Base-by-base conservation (phyloP, 1,139 yeast genomes). In the Zhuliangozyma blackwelliae region DNA sequence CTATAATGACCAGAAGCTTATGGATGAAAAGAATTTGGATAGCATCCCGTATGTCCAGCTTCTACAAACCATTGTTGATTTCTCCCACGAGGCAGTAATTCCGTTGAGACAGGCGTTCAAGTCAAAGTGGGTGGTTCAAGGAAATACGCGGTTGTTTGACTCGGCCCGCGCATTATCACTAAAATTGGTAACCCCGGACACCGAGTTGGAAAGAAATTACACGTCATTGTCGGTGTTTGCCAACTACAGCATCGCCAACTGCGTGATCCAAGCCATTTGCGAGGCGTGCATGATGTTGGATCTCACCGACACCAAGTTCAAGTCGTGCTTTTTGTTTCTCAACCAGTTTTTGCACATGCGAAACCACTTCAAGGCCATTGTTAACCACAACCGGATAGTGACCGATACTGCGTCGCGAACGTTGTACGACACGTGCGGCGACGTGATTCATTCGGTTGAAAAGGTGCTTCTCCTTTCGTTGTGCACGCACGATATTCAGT, bases 401-500 rank as follows among this genome's bases (percentile, higher is more conserved):
- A 26, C 28, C 2, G 49, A 51, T 35, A 37, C 33, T 20, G 45
- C 42, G 39, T 47, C 43, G 28, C 22, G 37, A 10, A 34, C 33
- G 6, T 32, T 29, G 19, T 40, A 46, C 27, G 37, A 52, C 45
- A 40, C 45, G 11, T 40, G 62, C 40, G 39, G 45, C 3, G 52
- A 48, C 10, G 56, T 60, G 4, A 48, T 59, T 22, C 54, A 50
- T 32, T 46, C 60, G 38, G 56, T 55, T 45, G 81, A 79, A 54
- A 69, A 72, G 49, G 60, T 72, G 25, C 51, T 75, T 51, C 57
- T 77, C 13, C 55, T 77, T 32, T 65, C 75, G 3, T 57, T 80
- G 26, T 72, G 82, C 44, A 72, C 83, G 0, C 79, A 78, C 41
- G 81, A 77, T 41, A 64, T 74, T 32, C 81, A 77, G 34, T 70